A percentile compares a stretch with the other conserved stretches of the same genome.
These are phyloP conservation scores for Leccinum pachyderme DNA, from an alignment of 1,284 basidiomycete species.

Conservation along the genomic window DNA sequence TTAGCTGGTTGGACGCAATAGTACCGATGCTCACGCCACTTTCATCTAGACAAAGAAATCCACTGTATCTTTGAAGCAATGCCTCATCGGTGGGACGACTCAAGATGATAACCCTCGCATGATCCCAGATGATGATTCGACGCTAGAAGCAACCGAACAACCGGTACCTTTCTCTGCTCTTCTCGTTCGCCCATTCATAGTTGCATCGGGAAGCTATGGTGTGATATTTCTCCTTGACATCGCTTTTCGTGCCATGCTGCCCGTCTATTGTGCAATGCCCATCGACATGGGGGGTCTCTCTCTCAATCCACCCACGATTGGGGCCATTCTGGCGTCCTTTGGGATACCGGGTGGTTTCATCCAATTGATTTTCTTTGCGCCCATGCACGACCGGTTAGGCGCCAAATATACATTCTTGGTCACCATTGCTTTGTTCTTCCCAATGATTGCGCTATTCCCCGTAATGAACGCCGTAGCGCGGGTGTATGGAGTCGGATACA, in stretches of 20 bases:
- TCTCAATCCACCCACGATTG: slow-evolving; percentile 41
- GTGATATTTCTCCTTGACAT: slow-evolving; percentile 40
- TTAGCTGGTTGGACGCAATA: neutral
- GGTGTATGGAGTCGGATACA: slow-evolving; percentile 10
- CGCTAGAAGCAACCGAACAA: slow-evolving; percentile 7
- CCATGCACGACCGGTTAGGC: slow-evolving; percentile 38
- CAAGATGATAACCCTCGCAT: neutral
- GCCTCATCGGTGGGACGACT: slow-evolving; percentile 15
- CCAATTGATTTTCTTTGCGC: slow-evolving; percentile 41
- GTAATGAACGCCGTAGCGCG: slow-evolving; percentile 36
- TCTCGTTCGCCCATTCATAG: slow-evolving; percentile 37
- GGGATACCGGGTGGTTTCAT: slow-evolving; percentile 42
- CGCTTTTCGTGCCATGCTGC: slow-evolving; percentile 38
- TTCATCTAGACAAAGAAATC: slow-evolving; percentile 18
- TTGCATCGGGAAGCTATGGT: slow-evolving; percentile 44
- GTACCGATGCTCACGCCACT: slow-evolving; percentile 3
- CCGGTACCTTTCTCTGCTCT: slow-evolving; percentile 37
- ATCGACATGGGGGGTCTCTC: slow-evolving; percentile 43
- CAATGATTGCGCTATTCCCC: slow-evolving; percentile 41
- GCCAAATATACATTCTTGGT: slow-evolving; percentile 37
- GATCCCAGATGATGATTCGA: neutral
- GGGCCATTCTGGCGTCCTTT: slow-evolving; percentile 37
- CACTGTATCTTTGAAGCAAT: slow-evolving; percentile 16
- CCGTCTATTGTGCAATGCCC: slow-evolving; percentile 45
- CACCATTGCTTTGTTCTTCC: slow-evolving; percentile 32